A percentile compares a stretch with the other conserved stretches of the same genome.
Conservation (phyloP, 106 monocot species). For the Platanthera zijinensis region DNA sequence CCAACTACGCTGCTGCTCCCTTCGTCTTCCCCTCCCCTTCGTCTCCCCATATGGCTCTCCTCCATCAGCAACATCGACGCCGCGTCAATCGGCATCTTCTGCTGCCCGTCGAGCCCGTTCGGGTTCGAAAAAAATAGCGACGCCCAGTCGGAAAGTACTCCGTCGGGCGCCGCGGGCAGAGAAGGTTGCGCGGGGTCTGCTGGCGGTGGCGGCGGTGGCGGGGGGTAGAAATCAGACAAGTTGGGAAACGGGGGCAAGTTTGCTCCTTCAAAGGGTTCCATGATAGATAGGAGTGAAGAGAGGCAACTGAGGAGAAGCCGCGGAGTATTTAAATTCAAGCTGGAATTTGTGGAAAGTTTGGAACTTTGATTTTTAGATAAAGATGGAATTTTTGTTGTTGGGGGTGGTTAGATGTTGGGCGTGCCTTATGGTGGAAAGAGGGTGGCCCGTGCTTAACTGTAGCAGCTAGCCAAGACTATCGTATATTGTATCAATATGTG, state of each 20-base stretch:
- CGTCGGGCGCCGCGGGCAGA: background rate
- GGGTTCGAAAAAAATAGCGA: conserved; percentile 6
- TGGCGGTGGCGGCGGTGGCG: background rate
- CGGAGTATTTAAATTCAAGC: background rate
- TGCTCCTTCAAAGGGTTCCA: background rate
- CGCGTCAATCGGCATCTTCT: background rate
- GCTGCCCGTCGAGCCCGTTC: background rate
- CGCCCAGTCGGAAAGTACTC: conserved; percentile 9
- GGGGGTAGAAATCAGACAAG: background rate
- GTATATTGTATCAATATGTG: too few relatives aligned
- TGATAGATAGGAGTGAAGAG: background rate
- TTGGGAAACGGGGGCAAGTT: background rate
- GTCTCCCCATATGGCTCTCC: background rate
- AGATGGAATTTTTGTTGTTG: conserved; percentile 6
- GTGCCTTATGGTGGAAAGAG: background rate
- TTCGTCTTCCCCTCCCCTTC: background rate
- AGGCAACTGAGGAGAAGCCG: background rate
- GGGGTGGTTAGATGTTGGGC: background rate
- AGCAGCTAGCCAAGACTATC: background rate
- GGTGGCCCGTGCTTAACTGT: background rate
- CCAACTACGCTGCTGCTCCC: background rate
- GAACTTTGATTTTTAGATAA: background rate
- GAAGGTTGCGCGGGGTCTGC: background rate
- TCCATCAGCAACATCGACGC: background rate
- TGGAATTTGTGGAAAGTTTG: background rate